Evolutionary conservation across 139 green algal genomes (phyloP), one percentile per base, ranked within the genome.

Genomic region (Raphidocelis subcapitata): DNA sequence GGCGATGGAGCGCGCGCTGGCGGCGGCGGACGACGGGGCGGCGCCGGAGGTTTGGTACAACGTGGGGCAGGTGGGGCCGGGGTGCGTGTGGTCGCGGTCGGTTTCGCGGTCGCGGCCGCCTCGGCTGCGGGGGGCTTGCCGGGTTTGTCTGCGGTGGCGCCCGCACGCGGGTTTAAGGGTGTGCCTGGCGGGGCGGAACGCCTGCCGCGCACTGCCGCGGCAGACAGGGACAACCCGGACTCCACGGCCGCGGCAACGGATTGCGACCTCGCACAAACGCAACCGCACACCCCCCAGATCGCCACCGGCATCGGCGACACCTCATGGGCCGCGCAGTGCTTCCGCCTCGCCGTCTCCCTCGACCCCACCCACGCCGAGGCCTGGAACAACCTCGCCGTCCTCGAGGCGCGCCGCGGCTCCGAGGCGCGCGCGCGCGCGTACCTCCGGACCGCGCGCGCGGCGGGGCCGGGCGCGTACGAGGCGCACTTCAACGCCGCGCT

Each of bases 41-140:
- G 29, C 81, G 36, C 78, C 86, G n/a, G 86, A 94, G 62, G 72
- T 94, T 0, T 94, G 88, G 88, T 93, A 90, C 74, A 93, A 93
- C 80, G 75, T 91, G 24, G 76, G 80, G 2, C 84, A 92, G 79
- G 81, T 86, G 28, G n/a, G 71, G 28, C 10, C 5, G 5, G 23
- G n/a, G 32, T 77, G n/a, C n/a, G n/a, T n/a, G n/a, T n/a, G n/a
- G n/a, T n/a, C n/a, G n/a, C n/a, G n/a, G n/a, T n/a, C n/a, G n/a
- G n/a, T n/a, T n/a, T n/a, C n/a, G n/a, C n/a, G n/a, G n/a, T n/a
- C n/a, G n/a, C n/a, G n/a, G n/a, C n/a, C n/a, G n/a, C n/a, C n/a
- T n/a, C n/a, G n/a, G n/a, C n/a, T n/a, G n/a, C n/a, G n/a, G n/a
- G n/a, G n/a, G n/a, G n/a, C n/a, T n/a, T n/a, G n/a, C n/a, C n/a